Percentiles rank a stretch among this genome's conserved stretches.
Conservation (phyloP, 176 grass and related monocot genomes). For the Cymbopogon citratus region DNA sequence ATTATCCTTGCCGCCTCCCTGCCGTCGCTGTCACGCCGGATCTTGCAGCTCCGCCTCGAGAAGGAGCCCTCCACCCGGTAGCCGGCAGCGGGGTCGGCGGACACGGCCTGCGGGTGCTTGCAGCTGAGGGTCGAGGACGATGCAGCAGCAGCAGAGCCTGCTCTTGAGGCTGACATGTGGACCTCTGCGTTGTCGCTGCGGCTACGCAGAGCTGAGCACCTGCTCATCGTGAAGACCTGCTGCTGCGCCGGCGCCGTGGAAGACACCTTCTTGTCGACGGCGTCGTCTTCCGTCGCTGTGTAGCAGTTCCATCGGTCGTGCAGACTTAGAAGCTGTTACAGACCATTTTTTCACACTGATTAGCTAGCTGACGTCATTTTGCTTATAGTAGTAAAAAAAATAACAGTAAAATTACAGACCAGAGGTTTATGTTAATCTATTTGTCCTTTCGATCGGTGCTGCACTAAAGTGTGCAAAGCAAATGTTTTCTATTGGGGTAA, state of each 20-base stretch:
- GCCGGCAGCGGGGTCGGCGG: not conserved
- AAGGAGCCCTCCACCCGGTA: slow-evolving; percentile 57
- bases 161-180: slow-evolving; percentile 23
- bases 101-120: not conserved
- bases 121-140: not conserved
- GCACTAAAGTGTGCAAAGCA: not conserved
- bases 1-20: slow-evolving; percentile 52
- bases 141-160: not conserved
- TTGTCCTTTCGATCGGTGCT: not conserved
- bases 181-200: slow-evolving; percentile 58
- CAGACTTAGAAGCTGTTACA: slow-evolving; percentile 68
- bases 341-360: not conserved
- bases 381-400: too few relatives aligned
- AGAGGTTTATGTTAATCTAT: not conserved
- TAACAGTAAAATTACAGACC: not conserved
- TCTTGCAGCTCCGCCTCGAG: slow-evolving; percentile 61
- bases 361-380: not conserved
- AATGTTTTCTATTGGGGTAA: not conserved
- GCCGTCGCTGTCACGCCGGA: slow-evolving; percentile 35
- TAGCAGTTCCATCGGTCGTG: slow-evolving; percentile 81
- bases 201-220: slow-evolving; percentile 41
- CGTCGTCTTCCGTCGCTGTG: slow-evolving; percentile 28
- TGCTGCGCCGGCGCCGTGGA: not conserved
- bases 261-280: not conserved
- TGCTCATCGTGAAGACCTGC: slow-evolving; percentile 58